A percentile compares a stretch with the other conserved stretches of the same genome.
Evolutionary conservation across 768 basidiomycete genomes (phyloP).

Genomic region (Sarcomyxa edulis): DNA sequence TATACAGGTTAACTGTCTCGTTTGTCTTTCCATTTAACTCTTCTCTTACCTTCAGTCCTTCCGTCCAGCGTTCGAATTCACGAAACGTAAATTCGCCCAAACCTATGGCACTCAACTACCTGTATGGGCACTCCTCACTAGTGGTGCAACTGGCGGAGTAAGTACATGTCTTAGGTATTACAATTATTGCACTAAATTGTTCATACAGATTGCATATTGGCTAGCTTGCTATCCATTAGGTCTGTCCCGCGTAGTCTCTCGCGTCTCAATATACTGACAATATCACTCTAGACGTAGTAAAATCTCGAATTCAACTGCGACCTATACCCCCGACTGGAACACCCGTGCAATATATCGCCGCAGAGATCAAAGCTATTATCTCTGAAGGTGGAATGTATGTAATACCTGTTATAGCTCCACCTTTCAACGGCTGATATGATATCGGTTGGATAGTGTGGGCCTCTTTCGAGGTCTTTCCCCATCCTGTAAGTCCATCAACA

Average conservation of each 20-base stretch:
- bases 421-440: no score
- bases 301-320: conserved; percentile 85
- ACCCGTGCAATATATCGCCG: conserved; percentile 70
- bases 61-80: conserved; percentile 78
- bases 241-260: conserved; percentile 14
- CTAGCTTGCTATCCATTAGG: conserved; percentile 87
- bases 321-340: conserved; percentile 66
- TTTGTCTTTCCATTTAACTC: no score
- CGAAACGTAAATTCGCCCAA: conserved; percentile 70
- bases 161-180: conserved; percentile 26
- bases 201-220: conserved; percentile 79
- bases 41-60: conserved; percentile 3
- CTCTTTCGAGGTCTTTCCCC: conserved; percentile 74
- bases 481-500: conserved; percentile 46
- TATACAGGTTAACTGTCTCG: conserved; percentile 46
- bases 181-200: no score
- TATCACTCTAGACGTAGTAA: conserved; percentile 66
- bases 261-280: not conserved
- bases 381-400: conserved; percentile 71
- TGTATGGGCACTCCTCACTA: conserved; percentile 79
- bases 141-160: conserved; percentile 81
- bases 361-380: conserved; percentile 63
- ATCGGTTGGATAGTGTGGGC: conserved; percentile 57
- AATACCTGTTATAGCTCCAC: no score
- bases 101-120: conserved; percentile 66